Percentiles rank a stretch among this genome's conserved stretches.
Evolutionary conservation across 495 filamentous ascomycete genomes (phyloP).

Genomic region (Hypoxylon intermedium): DNA sequence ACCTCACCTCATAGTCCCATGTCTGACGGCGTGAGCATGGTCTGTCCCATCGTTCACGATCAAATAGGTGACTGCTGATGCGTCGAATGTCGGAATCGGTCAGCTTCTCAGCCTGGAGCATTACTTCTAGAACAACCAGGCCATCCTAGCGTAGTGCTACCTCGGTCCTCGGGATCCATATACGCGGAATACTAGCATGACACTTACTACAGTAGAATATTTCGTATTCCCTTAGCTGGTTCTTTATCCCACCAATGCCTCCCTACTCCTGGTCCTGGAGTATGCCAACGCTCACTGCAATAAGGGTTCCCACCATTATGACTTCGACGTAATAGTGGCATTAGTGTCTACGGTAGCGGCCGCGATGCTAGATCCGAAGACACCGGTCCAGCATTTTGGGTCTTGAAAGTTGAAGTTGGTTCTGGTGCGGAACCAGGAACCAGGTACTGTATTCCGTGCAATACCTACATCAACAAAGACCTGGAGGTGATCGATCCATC

Average conservation of each 20-base stretch:
- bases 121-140: neutral
- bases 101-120: neutral
- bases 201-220: slow-evolving; percentile 4
- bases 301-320: slow-evolving; percentile 21
- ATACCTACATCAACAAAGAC: no score
- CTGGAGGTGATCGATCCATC: no score
- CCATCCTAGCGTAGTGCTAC: slow-evolving; percentile 11
- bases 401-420: neutral
- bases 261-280: slow-evolving; percentile 8
- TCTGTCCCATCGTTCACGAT: neutral
- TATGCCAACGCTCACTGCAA: slow-evolving; percentile 7
- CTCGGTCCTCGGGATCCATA: no score
- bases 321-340: slow-evolving; percentile 7
- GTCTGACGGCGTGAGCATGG: neutral
- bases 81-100: neutral
- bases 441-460: no score
- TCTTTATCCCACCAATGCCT: slow-evolving; percentile 1
- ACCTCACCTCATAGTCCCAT: neutral
- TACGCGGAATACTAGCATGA: slow-evolving; percentile 3
- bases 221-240: slow-evolving; percentile 19
- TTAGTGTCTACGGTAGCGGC: slow-evolving; percentile 5
- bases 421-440: neutral
- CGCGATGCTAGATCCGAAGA: slow-evolving; percentile 8
- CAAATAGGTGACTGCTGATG: neutral
- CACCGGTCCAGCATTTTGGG: neutral